Conservation (phyloP, 2,329 filamentous ascomycete species). For the Chrysoporthe austroafricana region DNA sequence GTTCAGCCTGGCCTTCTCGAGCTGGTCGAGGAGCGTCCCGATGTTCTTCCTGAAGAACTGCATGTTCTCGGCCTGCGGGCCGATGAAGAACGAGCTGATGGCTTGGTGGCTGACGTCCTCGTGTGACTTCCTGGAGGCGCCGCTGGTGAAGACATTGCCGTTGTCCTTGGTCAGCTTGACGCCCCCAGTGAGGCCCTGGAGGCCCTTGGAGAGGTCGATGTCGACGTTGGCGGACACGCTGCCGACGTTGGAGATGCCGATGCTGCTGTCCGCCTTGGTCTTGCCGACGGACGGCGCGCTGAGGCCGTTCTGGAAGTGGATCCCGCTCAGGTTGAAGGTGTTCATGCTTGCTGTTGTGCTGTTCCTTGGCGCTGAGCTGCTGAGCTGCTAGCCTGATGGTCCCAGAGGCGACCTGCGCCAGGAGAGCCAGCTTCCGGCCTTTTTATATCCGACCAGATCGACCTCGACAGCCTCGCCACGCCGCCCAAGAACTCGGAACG, state of each 20-base stretch:
- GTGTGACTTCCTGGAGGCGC: background rate
- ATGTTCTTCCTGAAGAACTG: conserved; percentile 29
- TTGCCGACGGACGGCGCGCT: conserved; percentile 7
- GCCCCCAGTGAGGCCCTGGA: conserved; percentile 10
- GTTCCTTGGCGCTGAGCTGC: background rate
- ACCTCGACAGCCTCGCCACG: background rate
- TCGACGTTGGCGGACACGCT: conserved; percentile 8
- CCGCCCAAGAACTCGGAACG: background rate
- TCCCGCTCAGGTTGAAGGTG: conserved; percentile 13
- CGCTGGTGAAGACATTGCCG: conserved; percentile 19
- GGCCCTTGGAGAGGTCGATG: conserved; percentile 12
- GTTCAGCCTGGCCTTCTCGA: conserved; percentile 37
- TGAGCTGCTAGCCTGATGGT: background rate
- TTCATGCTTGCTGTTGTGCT: conserved; percentile 8
- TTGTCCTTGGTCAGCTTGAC: conserved; percentile 18
- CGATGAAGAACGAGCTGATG: conserved; percentile 31
- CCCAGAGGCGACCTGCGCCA: background rate
- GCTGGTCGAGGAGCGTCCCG: conserved; percentile 52
- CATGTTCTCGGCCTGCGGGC: conserved; percentile 31
- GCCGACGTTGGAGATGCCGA: conserved; percentile 13
- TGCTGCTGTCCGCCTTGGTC: background rate
- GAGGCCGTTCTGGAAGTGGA: conserved; percentile 15
- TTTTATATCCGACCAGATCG: background rate
- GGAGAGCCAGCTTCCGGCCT: background rate
- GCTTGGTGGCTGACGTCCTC: conserved; percentile 26